A percentile compares a stretch with the other conserved stretches of the same genome.
Conservation (phyloP, 176 grass and related monocot genomes). For the Canna indica region DNA sequence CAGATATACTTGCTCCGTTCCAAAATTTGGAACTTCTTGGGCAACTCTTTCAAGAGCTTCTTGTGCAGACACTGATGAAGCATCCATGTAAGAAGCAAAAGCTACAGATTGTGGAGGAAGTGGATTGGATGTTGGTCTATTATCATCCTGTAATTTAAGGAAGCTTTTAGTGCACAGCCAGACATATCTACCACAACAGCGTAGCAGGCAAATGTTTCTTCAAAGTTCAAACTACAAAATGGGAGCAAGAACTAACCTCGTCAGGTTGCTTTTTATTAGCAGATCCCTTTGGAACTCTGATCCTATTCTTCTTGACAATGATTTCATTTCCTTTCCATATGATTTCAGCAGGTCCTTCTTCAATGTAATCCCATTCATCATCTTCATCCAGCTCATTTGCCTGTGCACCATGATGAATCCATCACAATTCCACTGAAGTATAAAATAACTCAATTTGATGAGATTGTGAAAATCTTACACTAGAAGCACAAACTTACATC, state of each 20-base stretch:
- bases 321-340: constrained; percentile 97
- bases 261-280: constrained; percentile 27
- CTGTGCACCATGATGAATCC: constrained; percentile 38
- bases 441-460: neutral
- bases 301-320: constrained; percentile 89
- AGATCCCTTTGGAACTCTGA: constrained; percentile 58
- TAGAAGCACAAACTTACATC: neutral
- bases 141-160: constrained; percentile 45
- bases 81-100: constrained; percentile 44
- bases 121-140: constrained; percentile 92
- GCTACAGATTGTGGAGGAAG: constrained; percentile 59
- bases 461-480: neutral
- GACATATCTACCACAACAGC: neutral
- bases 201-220: constrained; percentile 2
- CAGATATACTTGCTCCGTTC: constrained; percentile 72
- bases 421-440: constrained; percentile 17
- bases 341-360: constrained; percentile 79
- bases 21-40: constrained; percentile 94
- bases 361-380: constrained; percentile 81
- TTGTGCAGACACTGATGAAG: constrained; percentile 52
- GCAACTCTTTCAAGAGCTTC: constrained; percentile 84
- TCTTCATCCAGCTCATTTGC: constrained; percentile 30
- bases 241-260: constrained; percentile 38
- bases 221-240: neutral
- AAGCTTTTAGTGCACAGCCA: constrained; percentile 13